Conservation (phyloP, 805 yeast genomes). For the Candida andamanensis region DNA sequence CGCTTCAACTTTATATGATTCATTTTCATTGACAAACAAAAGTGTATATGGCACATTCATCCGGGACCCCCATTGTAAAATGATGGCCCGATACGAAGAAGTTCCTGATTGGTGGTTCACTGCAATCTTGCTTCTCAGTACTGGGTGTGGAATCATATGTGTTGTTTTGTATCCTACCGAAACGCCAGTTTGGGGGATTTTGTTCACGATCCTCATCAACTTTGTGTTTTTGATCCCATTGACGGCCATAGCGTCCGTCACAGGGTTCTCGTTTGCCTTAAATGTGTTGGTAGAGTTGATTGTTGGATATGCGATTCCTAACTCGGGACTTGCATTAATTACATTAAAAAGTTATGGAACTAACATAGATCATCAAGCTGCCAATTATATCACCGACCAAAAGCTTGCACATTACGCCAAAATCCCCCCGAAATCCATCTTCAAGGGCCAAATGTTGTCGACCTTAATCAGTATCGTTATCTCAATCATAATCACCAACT, state of each 20-base stretch:
- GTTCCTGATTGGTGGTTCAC: constrained; percentile 75
- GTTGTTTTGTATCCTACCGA: constrained; percentile 47
- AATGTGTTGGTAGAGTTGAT: constrained; percentile 61
- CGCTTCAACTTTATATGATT: constrained; percentile 16
- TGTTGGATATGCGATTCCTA: constrained; percentile 62
- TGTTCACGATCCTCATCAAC: constrained; percentile 53
- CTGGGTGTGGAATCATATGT: constrained; percentile 39
- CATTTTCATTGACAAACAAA: constrained; percentile 16
- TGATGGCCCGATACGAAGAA: constrained; percentile 57
- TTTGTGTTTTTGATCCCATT: constrained; percentile 55
- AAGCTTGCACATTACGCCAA: constrained; percentile 53
- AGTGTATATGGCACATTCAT: constrained; percentile 20
- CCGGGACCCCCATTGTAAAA: constrained; percentile 51
- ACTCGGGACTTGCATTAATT: constrained; percentile 54
- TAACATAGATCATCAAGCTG: constrained; percentile 61
- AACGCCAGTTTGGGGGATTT: constrained; percentile 60
- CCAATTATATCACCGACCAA: constrained; percentile 45
- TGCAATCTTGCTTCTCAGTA: constrained; percentile 39
- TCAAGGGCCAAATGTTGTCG: constrained; percentile 41
- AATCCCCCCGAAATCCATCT: constrained; percentile 57
- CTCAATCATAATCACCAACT: constrained; percentile 32
- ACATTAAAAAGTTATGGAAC: constrained; percentile 42
- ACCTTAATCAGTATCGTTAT: constrained; percentile 31
- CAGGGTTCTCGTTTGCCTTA: constrained; percentile 55
- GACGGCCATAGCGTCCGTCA: constrained; percentile 56